These are phyloP conservation scores for Corinectria fuckeliana DNA, from an alignment of 2,329 filamentous ascomycete genomes.

Conservation along the genomic window DNA sequence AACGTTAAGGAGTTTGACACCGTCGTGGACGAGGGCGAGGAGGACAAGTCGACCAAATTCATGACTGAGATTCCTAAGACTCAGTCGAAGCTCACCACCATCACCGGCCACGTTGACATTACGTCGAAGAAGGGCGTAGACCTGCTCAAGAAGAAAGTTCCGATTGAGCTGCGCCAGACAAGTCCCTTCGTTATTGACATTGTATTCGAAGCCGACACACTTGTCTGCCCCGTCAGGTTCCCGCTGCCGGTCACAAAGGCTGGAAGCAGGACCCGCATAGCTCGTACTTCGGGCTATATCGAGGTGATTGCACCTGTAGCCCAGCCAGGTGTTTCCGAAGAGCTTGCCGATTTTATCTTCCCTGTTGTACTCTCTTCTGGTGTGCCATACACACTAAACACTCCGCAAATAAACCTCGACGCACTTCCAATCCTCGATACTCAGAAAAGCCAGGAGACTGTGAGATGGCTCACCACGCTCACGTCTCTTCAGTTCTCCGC, in stretches of 20 bases:
- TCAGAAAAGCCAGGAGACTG: conserved; percentile 38
- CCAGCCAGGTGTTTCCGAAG: conserved; percentile 28
- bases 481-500: conserved; percentile 50
- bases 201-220: conserved; percentile 43
- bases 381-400: conserved; percentile 47
- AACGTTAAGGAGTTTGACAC: conserved; percentile 32
- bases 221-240: conserved; percentile 47
- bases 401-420: conserved; percentile 53
- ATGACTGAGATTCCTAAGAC: conserved; percentile 40
- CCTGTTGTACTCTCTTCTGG: conserved; percentile 41
- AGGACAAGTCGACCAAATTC: conserved; percentile 35
- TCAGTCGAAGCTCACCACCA: conserved; percentile 39
- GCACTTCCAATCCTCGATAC: conserved; percentile 51
- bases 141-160: conserved; percentile 47
- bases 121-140: conserved; percentile 42
- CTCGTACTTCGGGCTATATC: conserved; percentile 52
- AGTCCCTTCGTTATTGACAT: conserved; percentile 51
- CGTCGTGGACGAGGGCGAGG: conserved; percentile 19
- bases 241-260: conserved; percentile 48
- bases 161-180: conserved; percentile 46
- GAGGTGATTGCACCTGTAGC: conserved; percentile 50
- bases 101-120: conserved; percentile 52
- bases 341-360: conserved; percentile 45
- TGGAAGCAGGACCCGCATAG: conserved; percentile 48
- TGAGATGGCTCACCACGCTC: conserved; percentile 49